Evolutionary conservation across 164 flowering plant genomes (phyloP).

Genomic region (Amborella trichopoda): DNA sequence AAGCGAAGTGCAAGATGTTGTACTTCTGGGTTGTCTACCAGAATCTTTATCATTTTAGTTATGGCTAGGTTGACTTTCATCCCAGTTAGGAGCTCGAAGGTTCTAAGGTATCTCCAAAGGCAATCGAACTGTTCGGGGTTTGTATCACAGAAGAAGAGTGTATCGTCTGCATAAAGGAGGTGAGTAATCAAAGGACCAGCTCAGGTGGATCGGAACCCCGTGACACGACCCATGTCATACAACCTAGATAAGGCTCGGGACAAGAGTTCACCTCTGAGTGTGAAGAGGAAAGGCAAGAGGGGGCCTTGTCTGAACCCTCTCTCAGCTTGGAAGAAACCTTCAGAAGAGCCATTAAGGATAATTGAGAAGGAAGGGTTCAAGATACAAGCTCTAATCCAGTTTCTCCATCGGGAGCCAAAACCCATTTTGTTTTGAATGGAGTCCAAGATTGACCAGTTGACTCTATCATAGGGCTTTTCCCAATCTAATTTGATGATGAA

Average conservation of each 20-base stretch:
- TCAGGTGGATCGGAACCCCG: not conserved
- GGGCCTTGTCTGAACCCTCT: not conserved
- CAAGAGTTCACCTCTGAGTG: not conserved
- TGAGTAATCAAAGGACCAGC: not conserved
- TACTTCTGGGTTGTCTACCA: no score
- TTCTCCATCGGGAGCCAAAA: not conserved
- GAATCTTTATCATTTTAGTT: no score
- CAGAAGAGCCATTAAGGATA: not conserved
- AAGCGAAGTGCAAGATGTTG: no score
- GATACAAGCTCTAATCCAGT: not conserved
- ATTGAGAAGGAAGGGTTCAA: not conserved
- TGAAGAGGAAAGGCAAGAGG: not conserved
- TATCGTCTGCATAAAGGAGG: no score
- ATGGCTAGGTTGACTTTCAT: no score
- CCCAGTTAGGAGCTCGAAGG: no score
- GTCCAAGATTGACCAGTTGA: not conserved
- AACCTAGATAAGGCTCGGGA: not conserved
- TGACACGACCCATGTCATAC: not conserved
- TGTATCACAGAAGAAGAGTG: no score
- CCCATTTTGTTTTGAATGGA: not conserved
- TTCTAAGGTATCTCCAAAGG: no score
- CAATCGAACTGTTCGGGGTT: no score
- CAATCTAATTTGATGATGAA: no score
- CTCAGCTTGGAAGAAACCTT: not conserved
- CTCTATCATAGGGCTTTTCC: not conserved